Evolutionary conservation across 106 monocot species (phyloP).

Genomic region (Dendrobium officinale): DNA sequence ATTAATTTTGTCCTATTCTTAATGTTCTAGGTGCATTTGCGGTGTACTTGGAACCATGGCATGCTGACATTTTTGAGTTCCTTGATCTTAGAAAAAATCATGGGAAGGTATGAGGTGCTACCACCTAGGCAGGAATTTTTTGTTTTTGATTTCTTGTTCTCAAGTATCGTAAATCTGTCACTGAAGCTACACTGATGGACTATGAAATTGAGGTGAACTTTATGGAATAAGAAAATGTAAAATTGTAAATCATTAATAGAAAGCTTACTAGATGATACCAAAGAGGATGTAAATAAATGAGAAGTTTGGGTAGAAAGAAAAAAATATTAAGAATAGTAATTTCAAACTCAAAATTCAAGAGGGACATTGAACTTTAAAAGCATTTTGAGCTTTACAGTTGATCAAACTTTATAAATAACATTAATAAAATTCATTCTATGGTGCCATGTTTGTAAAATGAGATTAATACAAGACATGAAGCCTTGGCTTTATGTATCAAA

Average conservation of each 20-base stretch:
- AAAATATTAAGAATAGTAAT: background rate
- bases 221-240: background rate
- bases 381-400: background rate
- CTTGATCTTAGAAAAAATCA: constrained; percentile 96
- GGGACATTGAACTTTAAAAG: background rate
- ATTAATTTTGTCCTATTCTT: background rate
- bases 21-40: constrained; percentile 75
- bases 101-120: constrained; percentile 50
- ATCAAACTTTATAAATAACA: background rate
- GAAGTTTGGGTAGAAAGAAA: background rate
- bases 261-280: too few relatives aligned
- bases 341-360: background rate
- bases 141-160: background rate
- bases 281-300: background rate
- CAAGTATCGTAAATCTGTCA: background rate
- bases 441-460: background rate
- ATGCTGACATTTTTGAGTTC: constrained; percentile 95
- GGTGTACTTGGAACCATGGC: constrained; percentile 97
- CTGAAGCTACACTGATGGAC: background rate
- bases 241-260: too few relatives aligned
- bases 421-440: background rate
- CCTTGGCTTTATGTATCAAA: too few relatives aligned
- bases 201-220: background rate
- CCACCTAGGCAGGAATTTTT: background rate
- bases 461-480: background rate